These are phyloP conservation scores for Aspergillus sojae DNA, from an alignment of 2,329 filamentous ascomycete genomes.

Conservation along the genomic window DNA sequence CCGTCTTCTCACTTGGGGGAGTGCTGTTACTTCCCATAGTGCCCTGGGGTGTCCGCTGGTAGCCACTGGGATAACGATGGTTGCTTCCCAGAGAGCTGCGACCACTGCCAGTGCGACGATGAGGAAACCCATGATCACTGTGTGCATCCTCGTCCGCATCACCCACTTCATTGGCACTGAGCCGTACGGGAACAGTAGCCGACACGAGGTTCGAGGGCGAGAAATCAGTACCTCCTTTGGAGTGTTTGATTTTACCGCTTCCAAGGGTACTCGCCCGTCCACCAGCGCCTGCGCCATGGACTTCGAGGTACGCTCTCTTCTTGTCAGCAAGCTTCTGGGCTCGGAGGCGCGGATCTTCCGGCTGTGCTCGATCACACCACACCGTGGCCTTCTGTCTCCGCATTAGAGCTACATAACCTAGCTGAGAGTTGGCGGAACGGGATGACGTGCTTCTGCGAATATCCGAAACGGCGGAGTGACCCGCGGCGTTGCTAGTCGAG, in stretches of 20 bases:
- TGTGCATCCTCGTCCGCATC: constrained; percentile 72
- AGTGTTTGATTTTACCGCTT: constrained; percentile 81
- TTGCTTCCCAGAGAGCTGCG: constrained; percentile 59
- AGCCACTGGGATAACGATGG: constrained; percentile 47
- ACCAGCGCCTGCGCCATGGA: constrained; percentile 61
- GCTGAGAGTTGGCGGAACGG: constrained; percentile 66
- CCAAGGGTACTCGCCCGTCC: constrained; percentile 66
- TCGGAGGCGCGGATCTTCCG: constrained; percentile 81
- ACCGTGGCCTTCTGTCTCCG: constrained; percentile 97
- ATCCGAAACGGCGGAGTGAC: constrained; percentile 28
- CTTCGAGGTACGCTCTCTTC: constrained; percentile 80
- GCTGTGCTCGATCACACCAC: constrained; percentile 93
- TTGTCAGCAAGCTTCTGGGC: constrained; percentile 87
- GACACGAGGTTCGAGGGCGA: constrained; percentile 73
- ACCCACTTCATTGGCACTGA: constrained; percentile 95
- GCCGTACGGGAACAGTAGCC: constrained; percentile 82
- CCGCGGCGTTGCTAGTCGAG: constrained; percentile 41
- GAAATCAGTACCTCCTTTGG: constrained; percentile 78
- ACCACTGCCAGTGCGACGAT: constrained; percentile 60
- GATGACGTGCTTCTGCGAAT: constrained; percentile 77
- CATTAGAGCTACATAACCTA: constrained; percentile 94
- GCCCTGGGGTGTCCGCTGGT: constrained; percentile 41
- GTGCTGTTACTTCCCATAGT: constrained; percentile 57
- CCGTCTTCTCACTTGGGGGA: constrained; percentile 50
- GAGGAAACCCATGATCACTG: constrained; percentile 43